Percentiles rank a stretch among this genome's conserved stretches.
These are phyloP conservation scores for Pyricularia grisea DNA, from an alignment of 2,329 filamentous ascomycete genomes.

Conservation along the genomic window DNA sequence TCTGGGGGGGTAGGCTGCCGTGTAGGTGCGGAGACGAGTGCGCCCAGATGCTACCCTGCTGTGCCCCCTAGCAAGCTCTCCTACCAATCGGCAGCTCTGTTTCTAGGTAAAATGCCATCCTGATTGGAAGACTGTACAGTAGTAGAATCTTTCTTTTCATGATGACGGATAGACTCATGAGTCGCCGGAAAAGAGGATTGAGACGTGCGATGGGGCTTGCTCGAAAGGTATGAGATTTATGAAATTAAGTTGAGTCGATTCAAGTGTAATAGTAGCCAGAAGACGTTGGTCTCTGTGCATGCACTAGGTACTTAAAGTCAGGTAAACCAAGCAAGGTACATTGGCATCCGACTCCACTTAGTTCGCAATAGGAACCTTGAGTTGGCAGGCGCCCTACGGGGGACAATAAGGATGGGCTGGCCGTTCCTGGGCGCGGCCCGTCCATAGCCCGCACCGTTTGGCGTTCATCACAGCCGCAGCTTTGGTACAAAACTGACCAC, in stretches of 20 bases:
- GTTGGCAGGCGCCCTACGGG: neutral
- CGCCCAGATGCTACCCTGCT: neutral
- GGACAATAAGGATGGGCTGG: neutral
- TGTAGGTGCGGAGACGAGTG: neutral
- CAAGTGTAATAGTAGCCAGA: neutral
- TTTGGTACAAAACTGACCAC: neutral
- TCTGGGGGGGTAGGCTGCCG: slow-evolving; percentile 6
- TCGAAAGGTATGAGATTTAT: neutral
- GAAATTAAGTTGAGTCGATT: neutral
- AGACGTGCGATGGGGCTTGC: neutral
- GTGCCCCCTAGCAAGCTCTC: neutral
- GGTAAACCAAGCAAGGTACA: too few relatives aligned
- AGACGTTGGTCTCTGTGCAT: neutral
- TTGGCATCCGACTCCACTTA: neutral
- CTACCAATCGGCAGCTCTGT: neutral
- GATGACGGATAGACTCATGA: neutral
- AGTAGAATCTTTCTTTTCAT: neutral
- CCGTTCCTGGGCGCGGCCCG: neutral
- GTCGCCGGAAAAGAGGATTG: neutral
- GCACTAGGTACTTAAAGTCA: neutral
- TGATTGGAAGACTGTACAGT: neutral
- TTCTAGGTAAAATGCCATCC: neutral
- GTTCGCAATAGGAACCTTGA: neutral
- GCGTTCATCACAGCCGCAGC: neutral
- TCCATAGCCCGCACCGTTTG: neutral